These are phyloP conservation scores for Lentinula novae-zelandiae DNA, from an alignment of 1,284 basidiomycete genomes.

Conservation along the genomic window DNA sequence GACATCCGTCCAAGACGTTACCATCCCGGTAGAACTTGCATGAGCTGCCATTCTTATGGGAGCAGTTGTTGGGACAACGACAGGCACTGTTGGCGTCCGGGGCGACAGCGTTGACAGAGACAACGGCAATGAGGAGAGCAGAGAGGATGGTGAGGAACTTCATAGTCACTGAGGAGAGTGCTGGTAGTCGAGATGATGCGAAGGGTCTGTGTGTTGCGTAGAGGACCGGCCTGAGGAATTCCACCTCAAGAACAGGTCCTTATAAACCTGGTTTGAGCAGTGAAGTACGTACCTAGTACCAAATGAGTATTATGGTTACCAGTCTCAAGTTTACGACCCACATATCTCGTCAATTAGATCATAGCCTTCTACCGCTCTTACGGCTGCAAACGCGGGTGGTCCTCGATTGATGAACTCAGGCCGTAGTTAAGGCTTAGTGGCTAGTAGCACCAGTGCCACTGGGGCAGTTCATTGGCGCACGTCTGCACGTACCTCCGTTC, in stretches of 20 bases:
- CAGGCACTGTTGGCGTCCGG: conserved; percentile 5
- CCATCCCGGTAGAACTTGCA: conserved; percentile 1
- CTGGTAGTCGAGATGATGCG: background rate
- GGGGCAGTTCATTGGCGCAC: no score
- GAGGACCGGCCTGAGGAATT: background rate
- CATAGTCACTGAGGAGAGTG: background rate
- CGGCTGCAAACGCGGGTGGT: no score
- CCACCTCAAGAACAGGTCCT: background rate
- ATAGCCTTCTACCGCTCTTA: no score
- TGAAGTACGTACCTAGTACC: no score
- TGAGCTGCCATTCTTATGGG: background rate
- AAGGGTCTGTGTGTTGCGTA: background rate
- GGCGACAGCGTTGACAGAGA: conserved; percentile 4
- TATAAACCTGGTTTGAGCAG: background rate
- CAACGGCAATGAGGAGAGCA: background rate
- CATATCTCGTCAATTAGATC: no score
- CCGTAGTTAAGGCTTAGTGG: no score
- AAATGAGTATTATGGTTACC: no score
- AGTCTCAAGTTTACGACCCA: no score
- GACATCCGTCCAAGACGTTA: background rate
- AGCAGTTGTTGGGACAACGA: conserved; percentile 5
- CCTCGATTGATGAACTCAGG: no score
- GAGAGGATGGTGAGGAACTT: conserved; percentile 6
- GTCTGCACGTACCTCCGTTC: no score
- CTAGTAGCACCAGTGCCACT: no score